Evolutionary conservation across 2,329 filamentous ascomycete species (phyloP), one percentile per base, ranked within the genome.

Genomic region (Niveomyces coronatus): DNA sequence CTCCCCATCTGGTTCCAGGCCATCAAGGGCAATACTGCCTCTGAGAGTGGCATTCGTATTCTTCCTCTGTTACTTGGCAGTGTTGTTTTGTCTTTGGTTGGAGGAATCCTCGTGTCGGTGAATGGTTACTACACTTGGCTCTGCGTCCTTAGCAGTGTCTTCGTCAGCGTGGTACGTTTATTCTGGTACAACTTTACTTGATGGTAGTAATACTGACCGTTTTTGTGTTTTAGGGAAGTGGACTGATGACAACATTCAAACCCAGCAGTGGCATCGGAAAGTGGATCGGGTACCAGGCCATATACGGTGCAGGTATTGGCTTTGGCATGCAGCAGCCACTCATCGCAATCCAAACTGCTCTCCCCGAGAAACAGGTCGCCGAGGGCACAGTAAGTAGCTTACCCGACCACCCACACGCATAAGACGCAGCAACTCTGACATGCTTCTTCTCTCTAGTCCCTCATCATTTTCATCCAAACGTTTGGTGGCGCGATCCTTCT

Each of bases 271-370:
- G 20, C 9, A 34, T 15, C 3, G 41, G 29, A 10, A 31, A 26
- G 27, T 43, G 41, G 41, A 43, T 43, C 10, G 41, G 41, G 3
- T 43, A 43, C 22, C 41, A 43, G 30, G n/a, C 37, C 13, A 13
- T 43, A 3, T 31, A 33, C 30, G 41, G 41, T n/a, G 20, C 37
- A 3, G 38, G 41, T 2, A 15, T 30, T 1, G 38, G 41, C 3
- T 20, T 36, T 7, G 37, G 37, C 10, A 35, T 40, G 8, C 41
- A 43, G 24, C n/a, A 20, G 13, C 35, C 35, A 3, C 14, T 29
- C 16, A 14, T 37, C 8, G 35, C 35, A 7, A 37, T 37, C 14
- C 35, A 37, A 22, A 29, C 14, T 24, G 14, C 31, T 10, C 15
- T 33, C 31, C 24, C 31, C 7, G 19, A 7, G 7, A 31, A 31